Conservation (phyloP, 306 rosid genomes). For the Arachis stenosperma region DNA sequence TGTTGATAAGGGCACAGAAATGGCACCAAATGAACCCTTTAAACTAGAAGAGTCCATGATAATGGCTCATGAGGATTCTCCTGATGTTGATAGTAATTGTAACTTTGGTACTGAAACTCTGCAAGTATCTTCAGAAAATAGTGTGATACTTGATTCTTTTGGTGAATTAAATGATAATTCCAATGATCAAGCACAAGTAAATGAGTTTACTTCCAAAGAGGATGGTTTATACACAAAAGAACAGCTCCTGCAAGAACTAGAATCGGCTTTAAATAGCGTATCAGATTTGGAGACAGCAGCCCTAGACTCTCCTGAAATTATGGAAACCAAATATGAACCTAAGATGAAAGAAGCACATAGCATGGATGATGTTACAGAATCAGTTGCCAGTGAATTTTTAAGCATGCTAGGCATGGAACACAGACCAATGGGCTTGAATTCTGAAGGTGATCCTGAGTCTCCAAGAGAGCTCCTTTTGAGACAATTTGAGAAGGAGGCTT, state of each 20-base stretch:
- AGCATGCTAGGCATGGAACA: constrained; percentile 65
- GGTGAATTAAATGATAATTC: constrained; percentile 40
- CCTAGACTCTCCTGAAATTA: constrained; percentile 60
- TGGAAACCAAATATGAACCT: constrained; percentile 41
- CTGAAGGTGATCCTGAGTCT: constrained; percentile 81
- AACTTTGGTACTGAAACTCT: constrained; percentile 41
- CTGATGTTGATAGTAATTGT: constrained; percentile 36
- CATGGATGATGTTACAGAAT: constrained; percentile 73
- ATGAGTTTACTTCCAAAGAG: constrained; percentile 41
- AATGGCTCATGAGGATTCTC: constrained; percentile 50
- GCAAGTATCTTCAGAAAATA: constrained; percentile 47
- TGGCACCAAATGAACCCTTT: constrained; percentile 46
- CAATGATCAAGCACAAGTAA: constrained; percentile 40
- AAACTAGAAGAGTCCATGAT: constrained; percentile 41
- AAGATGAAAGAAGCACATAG: constrained; percentile 48
- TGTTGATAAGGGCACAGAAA: constrained; percentile 68
- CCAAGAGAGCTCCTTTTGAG: constrained; percentile 85
- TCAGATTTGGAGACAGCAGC: constrained; percentile 66
- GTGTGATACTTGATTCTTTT: constrained; percentile 38
- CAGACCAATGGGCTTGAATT: constrained; percentile 57
- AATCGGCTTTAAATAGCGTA: constrained; percentile 66
- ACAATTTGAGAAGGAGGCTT: constrained; percentile 84
- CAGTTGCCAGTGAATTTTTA: constrained; percentile 76
- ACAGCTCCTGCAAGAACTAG: constrained; percentile 71
- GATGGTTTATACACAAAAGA: constrained; percentile 56